Evolutionary conservation across 441 rosid species (phyloP).

Genomic region (Dalechampia spathulata): DNA sequence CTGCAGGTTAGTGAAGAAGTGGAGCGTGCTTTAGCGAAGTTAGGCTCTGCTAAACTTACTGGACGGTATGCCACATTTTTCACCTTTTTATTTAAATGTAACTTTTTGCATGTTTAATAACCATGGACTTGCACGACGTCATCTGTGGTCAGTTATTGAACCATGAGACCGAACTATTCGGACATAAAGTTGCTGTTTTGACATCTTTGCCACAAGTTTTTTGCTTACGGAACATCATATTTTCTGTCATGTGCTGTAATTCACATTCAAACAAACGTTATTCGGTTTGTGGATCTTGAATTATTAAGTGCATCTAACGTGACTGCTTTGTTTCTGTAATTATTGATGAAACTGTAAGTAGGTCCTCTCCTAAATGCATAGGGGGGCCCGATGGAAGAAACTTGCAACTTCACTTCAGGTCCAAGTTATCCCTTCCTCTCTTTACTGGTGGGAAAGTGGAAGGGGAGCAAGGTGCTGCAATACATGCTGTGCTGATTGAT

Average conservation of each 20-base stretch:
- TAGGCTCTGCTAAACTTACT: slow-evolving; percentile 52
- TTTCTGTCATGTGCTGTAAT: too few relatives aligned
- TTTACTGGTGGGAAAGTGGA: slow-evolving; percentile 90
- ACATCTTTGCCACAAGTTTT: not conserved
- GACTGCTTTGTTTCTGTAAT: too few relatives aligned
- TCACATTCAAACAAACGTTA: too few relatives aligned
- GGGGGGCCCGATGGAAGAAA: slow-evolving; percentile 70
- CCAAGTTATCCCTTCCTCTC: slow-evolving; percentile 73
- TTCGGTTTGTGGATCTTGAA: too few relatives aligned
- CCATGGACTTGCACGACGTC: too few relatives aligned
- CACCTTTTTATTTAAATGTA: not conserved
- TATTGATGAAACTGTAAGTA: slow-evolving; percentile 37
- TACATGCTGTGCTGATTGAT: slow-evolving; percentile 62
- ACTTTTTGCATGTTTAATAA: too few relatives aligned
- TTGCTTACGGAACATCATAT: too few relatives aligned
- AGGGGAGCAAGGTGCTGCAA: slow-evolving; percentile 80
- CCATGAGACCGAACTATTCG: too few relatives aligned
- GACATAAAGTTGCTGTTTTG: not conserved
- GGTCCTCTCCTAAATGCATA: slow-evolving; percentile 72
- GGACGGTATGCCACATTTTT: slow-evolving; percentile 37
- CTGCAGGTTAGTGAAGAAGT: slow-evolving; percentile 89
- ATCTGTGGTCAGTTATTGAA: too few relatives aligned
- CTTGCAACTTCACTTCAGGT: slow-evolving; percentile 65
- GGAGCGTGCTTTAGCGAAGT: slow-evolving; percentile 82
- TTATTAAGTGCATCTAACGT: too few relatives aligned